phyloP scores from a whole-genome alignment of 139 green algal species.

The Chlamydomonas sp. region DNA sequence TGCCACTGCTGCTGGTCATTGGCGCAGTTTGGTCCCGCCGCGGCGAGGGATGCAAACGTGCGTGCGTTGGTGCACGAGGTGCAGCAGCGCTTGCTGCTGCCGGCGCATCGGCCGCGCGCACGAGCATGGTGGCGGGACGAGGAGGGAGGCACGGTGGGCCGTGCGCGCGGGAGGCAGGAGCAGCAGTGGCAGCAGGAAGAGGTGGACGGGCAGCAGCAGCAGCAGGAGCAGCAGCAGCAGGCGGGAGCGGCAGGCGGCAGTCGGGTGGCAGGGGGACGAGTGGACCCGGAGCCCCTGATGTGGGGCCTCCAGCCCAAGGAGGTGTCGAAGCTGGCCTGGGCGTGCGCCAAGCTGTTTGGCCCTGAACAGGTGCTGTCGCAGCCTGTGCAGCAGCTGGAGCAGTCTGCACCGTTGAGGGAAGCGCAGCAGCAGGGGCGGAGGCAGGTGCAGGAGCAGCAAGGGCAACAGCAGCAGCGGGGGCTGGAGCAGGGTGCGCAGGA shows the following conservation, averaged over 20 bases:
- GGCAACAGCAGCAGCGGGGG: too few species aligned
- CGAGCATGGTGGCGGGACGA: too few species aligned
- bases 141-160: too few species aligned
- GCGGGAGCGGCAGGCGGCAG: too few species aligned
- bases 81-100: too few species aligned
- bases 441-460: neutral
- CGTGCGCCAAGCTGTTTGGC: conserved; percentile 2
- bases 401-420: neutral
- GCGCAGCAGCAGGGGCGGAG: neutral
- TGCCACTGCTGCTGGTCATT: conserved; percentile 21
- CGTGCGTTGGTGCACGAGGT: too few species aligned
- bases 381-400: neutral
- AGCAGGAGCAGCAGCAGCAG: neutral
- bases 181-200: neutral
- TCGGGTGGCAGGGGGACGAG: neutral
- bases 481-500: neutral
- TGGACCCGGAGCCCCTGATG: neutral
- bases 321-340: conserved; percentile 14
- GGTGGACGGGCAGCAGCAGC: too few species aligned
- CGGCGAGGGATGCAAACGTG: neutral
- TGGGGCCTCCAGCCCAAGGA: neutral
- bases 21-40: neutral
- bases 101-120: too few species aligned
- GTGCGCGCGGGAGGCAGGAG: neutral
- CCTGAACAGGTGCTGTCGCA: neutral